Base-by-base conservation (phyloP, 2,329 filamentous ascomycete genomes). In the Pyricularia sp. region DNA sequence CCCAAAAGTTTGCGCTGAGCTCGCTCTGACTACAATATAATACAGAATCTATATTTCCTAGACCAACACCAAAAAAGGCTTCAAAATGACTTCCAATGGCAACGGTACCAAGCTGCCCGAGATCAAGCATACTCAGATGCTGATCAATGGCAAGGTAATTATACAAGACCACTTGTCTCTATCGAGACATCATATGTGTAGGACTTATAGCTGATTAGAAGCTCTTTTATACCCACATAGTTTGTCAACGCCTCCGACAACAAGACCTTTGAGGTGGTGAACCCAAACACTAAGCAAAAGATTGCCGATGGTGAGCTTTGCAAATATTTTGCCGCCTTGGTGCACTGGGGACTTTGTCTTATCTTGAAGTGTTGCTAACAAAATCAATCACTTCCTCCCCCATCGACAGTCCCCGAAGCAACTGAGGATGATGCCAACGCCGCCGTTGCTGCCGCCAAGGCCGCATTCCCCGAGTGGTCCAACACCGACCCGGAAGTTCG, bases 61-160 rank as follows among this genome's bases (percentile, higher is more conserved):
- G 11, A n/a, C 42, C 2, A 50, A 7, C 10, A 30, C 14, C 9
- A 30, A 28, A 63, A 26, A 26, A 20, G 59, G 4, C 10, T 63
- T 30, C 58, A 63, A 28, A 14, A 63, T 63, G 59, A 28, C 26
- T 63, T 10, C 14, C 7, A 28, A 63, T 26, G 58, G 12, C 58
- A 26, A 26, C 5, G 59, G 2, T 17, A 63, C 14, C 26, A 28
- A 17, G 12, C 25, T 17, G 25, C 59, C 59, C 25, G 25, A 63
- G 59, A 11, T 63, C 59, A 63, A 63, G 59, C 25, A 28, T 70
- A 78, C 77, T 30, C 77, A 79, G 23, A 77, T 85, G 68, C 83
- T 84, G 72, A 85, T 85, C 75, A 83, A 85, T 73, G 82, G 83
- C 73, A 77, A 82, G 76, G 81, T 82, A 69, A 36, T 55, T 65